These are phyloP conservation scores for Candida maltosa DNA, from an alignment of 805 yeast species.

Conservation along the genomic window DNA sequence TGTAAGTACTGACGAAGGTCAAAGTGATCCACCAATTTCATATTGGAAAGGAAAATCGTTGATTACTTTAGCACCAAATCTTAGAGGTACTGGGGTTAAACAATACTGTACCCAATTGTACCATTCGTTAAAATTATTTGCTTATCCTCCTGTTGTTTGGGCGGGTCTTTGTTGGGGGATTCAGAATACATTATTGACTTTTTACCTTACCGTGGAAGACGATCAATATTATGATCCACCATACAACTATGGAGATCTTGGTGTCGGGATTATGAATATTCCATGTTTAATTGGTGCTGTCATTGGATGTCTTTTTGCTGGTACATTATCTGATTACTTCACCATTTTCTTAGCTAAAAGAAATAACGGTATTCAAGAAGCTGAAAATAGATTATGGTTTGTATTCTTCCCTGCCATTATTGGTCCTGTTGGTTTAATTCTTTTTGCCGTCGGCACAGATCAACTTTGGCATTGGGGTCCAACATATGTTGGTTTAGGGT, in stretches of 20 bases:
- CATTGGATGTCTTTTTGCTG: constrained; percentile 36
- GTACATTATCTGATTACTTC: constrained; percentile 30
- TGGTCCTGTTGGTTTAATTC: constrained; percentile 31
- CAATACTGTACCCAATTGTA: constrained; percentile 38
- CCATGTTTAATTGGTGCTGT: constrained; percentile 39
- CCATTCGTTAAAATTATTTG: constrained; percentile 28
- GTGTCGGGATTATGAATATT: constrained; percentile 38
- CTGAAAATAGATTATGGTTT: constrained; percentile 35
- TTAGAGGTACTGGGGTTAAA: constrained; percentile 35
- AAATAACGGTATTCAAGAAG: constrained; percentile 34
- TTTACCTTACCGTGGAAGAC: constrained; percentile 37
- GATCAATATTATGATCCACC: constrained; percentile 33
- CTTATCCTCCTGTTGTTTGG: constrained; percentile 33
- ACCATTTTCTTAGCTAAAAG: constrained; percentile 35
- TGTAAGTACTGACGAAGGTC: constrained; percentile 14
- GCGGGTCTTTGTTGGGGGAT: constrained; percentile 40
- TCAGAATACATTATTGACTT: constrained; percentile 37
- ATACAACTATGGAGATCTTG: constrained; percentile 29
- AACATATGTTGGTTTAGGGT: constrained; percentile 34
- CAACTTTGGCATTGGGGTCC: constrained; percentile 34
- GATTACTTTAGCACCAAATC: constrained; percentile 32
- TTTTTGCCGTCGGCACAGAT: constrained; percentile 38
- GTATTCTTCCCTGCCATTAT: constrained; percentile 31
- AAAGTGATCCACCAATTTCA: constrained; percentile 19
- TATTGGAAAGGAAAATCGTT: constrained; percentile 30